phyloP scores from a whole-genome alignment of 1,139 yeast species.

The Zygosaccharomyces pseudobailii region DNA sequence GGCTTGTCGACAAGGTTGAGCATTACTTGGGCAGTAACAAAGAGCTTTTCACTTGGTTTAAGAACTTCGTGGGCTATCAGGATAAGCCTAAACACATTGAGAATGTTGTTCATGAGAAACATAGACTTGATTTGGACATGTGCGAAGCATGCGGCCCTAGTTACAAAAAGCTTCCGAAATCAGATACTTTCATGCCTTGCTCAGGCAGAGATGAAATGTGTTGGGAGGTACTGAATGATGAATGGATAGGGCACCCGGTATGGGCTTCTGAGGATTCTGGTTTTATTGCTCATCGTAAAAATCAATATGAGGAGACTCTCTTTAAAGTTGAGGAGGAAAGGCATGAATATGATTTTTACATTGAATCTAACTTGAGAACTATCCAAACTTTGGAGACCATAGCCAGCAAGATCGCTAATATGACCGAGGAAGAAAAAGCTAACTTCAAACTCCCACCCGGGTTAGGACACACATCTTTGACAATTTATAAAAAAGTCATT shows the following conservation, averaged over 20 bases:
- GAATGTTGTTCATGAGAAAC: slow-evolving; percentile 82
- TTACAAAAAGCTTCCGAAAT: slow-evolving; percentile 85
- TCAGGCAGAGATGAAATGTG: slow-evolving; percentile 99
- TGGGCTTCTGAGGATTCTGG: slow-evolving; percentile 99
- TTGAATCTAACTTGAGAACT: slow-evolving; percentile 91
- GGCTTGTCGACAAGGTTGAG: slow-evolving; percentile 79
- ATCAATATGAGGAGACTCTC: slow-evolving; percentile 92
- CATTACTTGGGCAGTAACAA: slow-evolving; percentile 76
- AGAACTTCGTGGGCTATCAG: slow-evolving; percentile 82
- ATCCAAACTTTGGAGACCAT: slow-evolving; percentile 94
- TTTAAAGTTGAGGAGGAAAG: slow-evolving; percentile 97
- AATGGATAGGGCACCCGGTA: slow-evolving; percentile 99
- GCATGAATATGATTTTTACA: slow-evolving; percentile 91
- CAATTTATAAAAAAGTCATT: slow-evolving; percentile 89
- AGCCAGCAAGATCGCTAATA: slow-evolving; percentile 88
- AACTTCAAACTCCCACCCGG: slow-evolving; percentile 87
- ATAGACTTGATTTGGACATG: slow-evolving; percentile 77
- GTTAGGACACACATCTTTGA: slow-evolving; percentile 81
- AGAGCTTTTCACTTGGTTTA: slow-evolving; percentile 87
- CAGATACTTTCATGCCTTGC: slow-evolving; percentile 95
- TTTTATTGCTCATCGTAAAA: slow-evolving; percentile 93
- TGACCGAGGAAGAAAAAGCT: slow-evolving; percentile 87
- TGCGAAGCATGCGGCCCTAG: slow-evolving; percentile 90
- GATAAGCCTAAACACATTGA: slow-evolving; percentile 76
- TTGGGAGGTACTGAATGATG: slow-evolving; percentile 97